Evolutionary conservation across 1,139 yeast species (phyloP).

Genomic region (Magnusiomyces tetraspermus): DNA sequence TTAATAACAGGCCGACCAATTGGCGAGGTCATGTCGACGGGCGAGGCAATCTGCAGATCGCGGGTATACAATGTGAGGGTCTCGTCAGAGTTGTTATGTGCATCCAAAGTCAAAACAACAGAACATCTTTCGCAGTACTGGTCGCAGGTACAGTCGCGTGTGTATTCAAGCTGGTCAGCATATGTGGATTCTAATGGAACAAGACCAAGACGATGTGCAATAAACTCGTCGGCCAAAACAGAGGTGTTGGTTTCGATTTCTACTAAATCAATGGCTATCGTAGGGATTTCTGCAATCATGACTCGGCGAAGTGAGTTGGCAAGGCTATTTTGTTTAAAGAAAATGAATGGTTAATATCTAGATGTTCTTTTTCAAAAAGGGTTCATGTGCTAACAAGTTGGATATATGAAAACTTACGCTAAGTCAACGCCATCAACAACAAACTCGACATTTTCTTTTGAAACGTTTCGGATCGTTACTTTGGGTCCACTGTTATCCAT

Average conservation of each 20-base stretch:
- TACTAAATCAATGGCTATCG: constrained; percentile 86
- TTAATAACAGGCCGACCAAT: constrained; percentile 75
- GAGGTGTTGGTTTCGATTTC: constrained; percentile 90
- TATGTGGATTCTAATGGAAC: constrained; percentile 81
- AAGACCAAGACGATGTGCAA: constrained; percentile 86
- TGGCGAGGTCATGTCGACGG: constrained; percentile 25
- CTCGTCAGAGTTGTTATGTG: constrained; percentile 78
- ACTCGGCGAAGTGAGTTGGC: constrained; percentile 90
- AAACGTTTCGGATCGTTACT: constrained; percentile 80
- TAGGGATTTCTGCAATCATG: constrained; percentile 94
- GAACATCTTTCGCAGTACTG: constrained; percentile 94
- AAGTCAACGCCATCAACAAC: constrained; percentile 81
- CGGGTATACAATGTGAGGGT: constrained; percentile 86
- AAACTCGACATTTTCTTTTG: constrained; percentile 80
- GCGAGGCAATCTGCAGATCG: constrained; percentile 44
- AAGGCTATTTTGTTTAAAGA: constrained; percentile 29
- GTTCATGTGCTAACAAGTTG: neutral
- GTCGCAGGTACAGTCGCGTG: constrained; percentile 95
- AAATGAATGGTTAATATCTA: no score
- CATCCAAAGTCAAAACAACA: constrained; percentile 75
- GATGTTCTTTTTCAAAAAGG: no score
- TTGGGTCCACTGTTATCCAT: constrained; percentile 53
- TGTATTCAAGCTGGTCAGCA: constrained; percentile 57
- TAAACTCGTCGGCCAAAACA: constrained; percentile 92
- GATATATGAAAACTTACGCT: constrained; percentile 34